A percentile compares a stretch with the other conserved stretches of the same genome.
Evolutionary conservation across 1,284 basidiomycete species (phyloP).

Genomic region (Sanghuangporus sanghuang): DNA sequence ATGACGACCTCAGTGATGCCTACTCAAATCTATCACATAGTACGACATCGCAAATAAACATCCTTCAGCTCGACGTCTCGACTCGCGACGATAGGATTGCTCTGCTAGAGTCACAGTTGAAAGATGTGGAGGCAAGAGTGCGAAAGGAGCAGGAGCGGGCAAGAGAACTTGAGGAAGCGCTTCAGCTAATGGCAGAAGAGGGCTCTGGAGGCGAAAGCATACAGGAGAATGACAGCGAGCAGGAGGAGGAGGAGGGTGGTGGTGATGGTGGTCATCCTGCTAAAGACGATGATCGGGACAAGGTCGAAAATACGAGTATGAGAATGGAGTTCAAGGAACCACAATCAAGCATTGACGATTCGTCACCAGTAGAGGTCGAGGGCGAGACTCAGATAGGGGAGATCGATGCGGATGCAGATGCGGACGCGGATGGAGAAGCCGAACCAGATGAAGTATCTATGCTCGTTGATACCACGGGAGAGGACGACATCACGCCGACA

Average conservation of each 20-base stretch:
- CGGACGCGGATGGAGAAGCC: slow-evolving; percentile 4
- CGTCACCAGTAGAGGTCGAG: background rate
- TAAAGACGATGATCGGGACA: background rate
- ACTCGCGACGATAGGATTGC: background rate
- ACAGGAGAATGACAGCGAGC: background rate
- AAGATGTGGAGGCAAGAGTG: slow-evolving; percentile 3
- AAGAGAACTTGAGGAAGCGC: slow-evolving; percentile 4
- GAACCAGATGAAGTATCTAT: slow-evolving; percentile 6
- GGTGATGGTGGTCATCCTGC: background rate
- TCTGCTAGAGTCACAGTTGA: slow-evolving; percentile 3
- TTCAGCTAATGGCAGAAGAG: slow-evolving; percentile 5
- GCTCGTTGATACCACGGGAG: background rate
- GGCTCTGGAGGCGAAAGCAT: background rate
- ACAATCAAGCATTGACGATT: background rate
- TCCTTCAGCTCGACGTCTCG: background rate
- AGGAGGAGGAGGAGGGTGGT: background rate
- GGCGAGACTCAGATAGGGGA: background rate
- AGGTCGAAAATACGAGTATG: background rate
- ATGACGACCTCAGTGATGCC: slow-evolving; percentile 15
- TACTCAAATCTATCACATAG: slow-evolving; percentile 6
- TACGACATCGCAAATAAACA: background rate
- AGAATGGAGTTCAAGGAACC: background rate
- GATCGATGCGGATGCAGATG: background rate
- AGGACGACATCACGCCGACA: background rate
- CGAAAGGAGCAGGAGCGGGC: background rate